These are phyloP conservation scores for Omphalea diandra DNA, from an alignment of 441 rosid species.

Conservation along the genomic window DNA sequence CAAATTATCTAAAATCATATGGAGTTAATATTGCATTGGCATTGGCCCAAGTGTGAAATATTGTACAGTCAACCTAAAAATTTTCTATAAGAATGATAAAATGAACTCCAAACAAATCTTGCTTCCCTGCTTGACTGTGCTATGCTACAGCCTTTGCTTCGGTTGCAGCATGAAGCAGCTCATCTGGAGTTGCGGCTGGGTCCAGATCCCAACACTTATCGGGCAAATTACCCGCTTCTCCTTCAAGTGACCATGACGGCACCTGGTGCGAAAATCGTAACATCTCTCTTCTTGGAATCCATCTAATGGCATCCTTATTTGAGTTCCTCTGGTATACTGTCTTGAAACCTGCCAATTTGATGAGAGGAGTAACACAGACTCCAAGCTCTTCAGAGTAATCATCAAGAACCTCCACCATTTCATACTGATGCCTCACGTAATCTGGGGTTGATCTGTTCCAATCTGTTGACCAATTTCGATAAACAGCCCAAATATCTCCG, in stretches of 20 bases:
- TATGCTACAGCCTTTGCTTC: slow-evolving; percentile 41
- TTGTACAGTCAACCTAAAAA: slow-evolving; percentile 65
- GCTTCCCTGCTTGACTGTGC: slow-evolving; percentile 34
- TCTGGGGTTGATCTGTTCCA: slow-evolving; percentile 85
- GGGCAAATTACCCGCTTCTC: slow-evolving; percentile 53
- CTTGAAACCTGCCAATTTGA: slow-evolving; percentile 76
- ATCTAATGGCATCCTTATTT: slow-evolving; percentile 53
- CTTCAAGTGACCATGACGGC: slow-evolving; percentile 82
- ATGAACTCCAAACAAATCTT: slow-evolving; percentile 38
- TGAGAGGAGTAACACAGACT: slow-evolving; percentile 67
- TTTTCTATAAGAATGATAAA: slow-evolving; percentile 56
- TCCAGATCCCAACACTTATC: slow-evolving; percentile 93
- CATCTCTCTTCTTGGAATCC: slow-evolving; percentile 95
- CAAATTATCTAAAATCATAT: slow-evolving; percentile 41
- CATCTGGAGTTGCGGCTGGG: slow-evolving; percentile 98
- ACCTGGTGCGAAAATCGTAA: slow-evolving; percentile 84
- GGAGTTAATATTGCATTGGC: slow-evolving; percentile 45
- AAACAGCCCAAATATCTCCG: slow-evolving; percentile 94
- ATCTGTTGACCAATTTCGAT: slow-evolving; percentile 81
- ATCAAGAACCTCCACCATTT: slow-evolving; percentile 96
- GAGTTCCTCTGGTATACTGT: slow-evolving; percentile 75
- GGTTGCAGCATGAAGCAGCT: slow-evolving; percentile 63
- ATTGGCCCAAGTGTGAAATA: slow-evolving; percentile 50
- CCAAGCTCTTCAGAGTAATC: slow-evolving; percentile 91
- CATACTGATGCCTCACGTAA: slow-evolving; percentile 80